Evolutionary conservation across 495 filamentous ascomycete genomes (phyloP).

Genomic region (Hapsidospora chrysogenum): DNA sequence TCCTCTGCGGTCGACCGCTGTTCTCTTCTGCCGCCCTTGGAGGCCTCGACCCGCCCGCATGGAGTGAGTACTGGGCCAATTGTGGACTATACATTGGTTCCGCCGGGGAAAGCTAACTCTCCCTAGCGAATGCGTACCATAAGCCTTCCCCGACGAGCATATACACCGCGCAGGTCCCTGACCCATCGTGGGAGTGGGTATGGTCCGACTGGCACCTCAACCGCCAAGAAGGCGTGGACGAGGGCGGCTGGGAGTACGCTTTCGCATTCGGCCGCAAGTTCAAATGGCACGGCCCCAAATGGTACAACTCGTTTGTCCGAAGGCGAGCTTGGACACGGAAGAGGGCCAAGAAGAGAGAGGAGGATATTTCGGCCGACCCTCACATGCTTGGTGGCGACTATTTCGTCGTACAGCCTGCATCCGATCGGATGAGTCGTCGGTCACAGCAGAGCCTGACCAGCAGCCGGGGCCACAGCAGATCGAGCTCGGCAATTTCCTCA

Average conservation of each 20-base stretch:
- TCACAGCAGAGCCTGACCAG: constrained; percentile 10
- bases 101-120: background rate
- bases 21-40: constrained; percentile 79
- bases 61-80: too few relatives aligned
- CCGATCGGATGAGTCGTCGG: constrained; percentile 12
- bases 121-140: constrained; percentile 41
- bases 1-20: constrained; percentile 74
- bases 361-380: constrained; percentile 20
- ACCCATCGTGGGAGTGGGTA: constrained; percentile 91
- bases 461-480: constrained; percentile 8
- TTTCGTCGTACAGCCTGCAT: constrained; percentile 55
- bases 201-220: constrained; percentile 94
- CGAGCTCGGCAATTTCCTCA: constrained; percentile 9
- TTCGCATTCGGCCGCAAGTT: constrained; percentile 64
- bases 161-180: constrained; percentile 78
- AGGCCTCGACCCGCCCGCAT: constrained; percentile 69
- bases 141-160: constrained; percentile 71
- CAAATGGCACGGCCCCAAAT: constrained; percentile 81
- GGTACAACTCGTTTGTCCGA: constrained; percentile 86
- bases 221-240: constrained; percentile 64
- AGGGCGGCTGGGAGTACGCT: constrained; percentile 91
- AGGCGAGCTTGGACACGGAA: constrained; percentile 77
- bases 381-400: constrained; percentile 64
- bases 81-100: background rate
- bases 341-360: constrained; percentile 44